phyloP scores from a whole-genome alignment of 2,329 filamentous ascomycete species.

The Pezizomycotina sp. region DNA sequence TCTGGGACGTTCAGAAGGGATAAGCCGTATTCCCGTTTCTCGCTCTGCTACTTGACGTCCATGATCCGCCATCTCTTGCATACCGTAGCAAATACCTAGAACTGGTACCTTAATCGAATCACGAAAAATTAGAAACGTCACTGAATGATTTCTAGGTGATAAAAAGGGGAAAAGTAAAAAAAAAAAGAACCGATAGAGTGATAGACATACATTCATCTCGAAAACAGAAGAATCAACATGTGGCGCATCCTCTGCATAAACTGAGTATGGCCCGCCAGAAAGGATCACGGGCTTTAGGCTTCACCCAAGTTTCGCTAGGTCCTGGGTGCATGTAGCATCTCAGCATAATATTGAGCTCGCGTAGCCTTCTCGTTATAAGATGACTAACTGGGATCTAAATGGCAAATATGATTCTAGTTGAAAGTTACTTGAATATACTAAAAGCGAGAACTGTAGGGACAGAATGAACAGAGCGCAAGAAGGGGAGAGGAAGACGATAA shows the following conservation, averaged over 20 bases:
- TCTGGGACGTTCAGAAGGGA: slow-evolving; percentile 46
- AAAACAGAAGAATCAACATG: slow-evolving; percentile 73
- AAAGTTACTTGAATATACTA: background rate
- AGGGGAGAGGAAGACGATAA: too few species aligned
- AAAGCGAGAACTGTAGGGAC: background rate
- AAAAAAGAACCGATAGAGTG: slow-evolving; percentile 33
- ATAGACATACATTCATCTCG: slow-evolving; percentile 43
- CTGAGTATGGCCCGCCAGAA: slow-evolving; percentile 56
- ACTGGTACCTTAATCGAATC: slow-evolving; percentile 30
- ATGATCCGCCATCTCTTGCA: slow-evolving; percentile 60
- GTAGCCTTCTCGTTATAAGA: slow-evolving; percentile 56
- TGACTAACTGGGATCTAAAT: slow-evolving; percentile 47
- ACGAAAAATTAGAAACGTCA: background rate
- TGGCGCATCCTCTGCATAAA: slow-evolving; percentile 61
- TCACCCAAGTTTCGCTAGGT: slow-evolving; percentile 57
- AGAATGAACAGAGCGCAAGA: background rate
- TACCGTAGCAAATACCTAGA: slow-evolving; percentile 46
- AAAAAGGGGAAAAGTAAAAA: slow-evolving; percentile 14
- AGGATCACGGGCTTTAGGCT: slow-evolving; percentile 74
- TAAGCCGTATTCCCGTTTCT: slow-evolving; percentile 55
- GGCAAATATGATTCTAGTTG: background rate
- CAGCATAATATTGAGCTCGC: slow-evolving; percentile 69
- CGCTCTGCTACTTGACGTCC: slow-evolving; percentile 47
- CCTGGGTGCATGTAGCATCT: slow-evolving; percentile 77
- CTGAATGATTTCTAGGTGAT: background rate